Percentiles rank a stretch among this genome's conserved stretches.
These are phyloP conservation scores for Litchi chinensis DNA, from an alignment of 345 rosid genomes.

Conservation along the genomic window DNA sequence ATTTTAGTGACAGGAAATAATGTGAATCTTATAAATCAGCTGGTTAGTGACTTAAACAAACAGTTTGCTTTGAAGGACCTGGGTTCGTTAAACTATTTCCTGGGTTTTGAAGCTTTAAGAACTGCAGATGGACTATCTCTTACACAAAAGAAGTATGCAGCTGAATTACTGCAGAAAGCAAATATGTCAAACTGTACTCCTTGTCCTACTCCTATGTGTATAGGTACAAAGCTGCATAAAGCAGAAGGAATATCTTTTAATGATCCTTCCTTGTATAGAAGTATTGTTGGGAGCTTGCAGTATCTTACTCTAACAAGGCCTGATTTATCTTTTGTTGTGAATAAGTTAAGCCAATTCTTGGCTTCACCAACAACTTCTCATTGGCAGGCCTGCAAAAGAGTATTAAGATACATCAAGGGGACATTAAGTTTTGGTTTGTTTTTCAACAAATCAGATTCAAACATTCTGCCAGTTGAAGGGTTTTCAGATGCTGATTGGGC, in stretches of 20 bases:
- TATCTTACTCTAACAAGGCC: neutral
- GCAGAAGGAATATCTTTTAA: neutral
- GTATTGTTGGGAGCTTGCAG: neutral
- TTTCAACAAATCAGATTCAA: too few relatives aligned
- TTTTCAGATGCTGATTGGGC: too few relatives aligned
- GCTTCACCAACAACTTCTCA: neutral
- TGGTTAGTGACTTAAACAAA: too few relatives aligned
- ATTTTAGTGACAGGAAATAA: neutral
- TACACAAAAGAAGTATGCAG: too few relatives aligned
- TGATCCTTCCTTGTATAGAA: neutral
- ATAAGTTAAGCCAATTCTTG: neutral
- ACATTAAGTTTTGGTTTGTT: too few relatives aligned
- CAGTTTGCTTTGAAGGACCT: neutral
- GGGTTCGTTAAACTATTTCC: neutral
- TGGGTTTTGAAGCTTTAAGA: neutral
- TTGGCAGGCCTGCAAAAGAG: too few relatives aligned
- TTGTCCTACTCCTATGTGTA: neutral
- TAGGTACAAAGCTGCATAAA: neutral
- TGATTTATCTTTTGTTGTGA: too few relatives aligned
- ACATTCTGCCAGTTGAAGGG: too few relatives aligned
- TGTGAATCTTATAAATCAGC: too few relatives aligned
- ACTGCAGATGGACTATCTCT: neutral
- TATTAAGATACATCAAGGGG: too few relatives aligned
- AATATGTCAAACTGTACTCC: neutral
- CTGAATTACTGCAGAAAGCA: too few relatives aligned